These are phyloP conservation scores for Thelonectria blattea DNA, from an alignment of 2,329 filamentous ascomycete species.

Conservation along the genomic window DNA sequence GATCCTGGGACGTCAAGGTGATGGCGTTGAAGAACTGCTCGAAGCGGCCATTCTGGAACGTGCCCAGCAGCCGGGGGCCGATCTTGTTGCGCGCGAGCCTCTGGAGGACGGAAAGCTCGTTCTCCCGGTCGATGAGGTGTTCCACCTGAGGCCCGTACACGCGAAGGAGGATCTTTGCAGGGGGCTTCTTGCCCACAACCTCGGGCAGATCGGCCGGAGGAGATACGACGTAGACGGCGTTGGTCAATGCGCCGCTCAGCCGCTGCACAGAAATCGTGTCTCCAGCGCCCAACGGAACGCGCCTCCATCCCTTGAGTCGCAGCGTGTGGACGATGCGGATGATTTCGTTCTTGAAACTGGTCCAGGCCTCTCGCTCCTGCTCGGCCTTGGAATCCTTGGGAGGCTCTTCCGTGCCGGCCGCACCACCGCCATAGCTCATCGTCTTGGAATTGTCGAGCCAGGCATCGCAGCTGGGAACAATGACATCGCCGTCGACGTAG, in stretches of 20 bases:
- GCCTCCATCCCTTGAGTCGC: constrained; percentile 88
- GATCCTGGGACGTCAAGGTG: constrained; percentile 76
- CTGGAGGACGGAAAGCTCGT: constrained; percentile 84
- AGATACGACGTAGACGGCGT: constrained; percentile 93
- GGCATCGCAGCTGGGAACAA: constrained; percentile 86
- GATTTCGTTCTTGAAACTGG: constrained; percentile 90
- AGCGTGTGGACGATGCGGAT: constrained; percentile 88
- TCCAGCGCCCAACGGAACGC: constrained; percentile 74
- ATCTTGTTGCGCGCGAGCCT: constrained; percentile 91
- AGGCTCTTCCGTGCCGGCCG: constrained; percentile 49
- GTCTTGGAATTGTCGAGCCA: constrained; percentile 90
- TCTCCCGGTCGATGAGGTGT: constrained; percentile 92
- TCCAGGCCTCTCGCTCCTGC: constrained; percentile 80
- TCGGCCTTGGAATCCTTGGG: constrained; percentile 50
- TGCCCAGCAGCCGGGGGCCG: constrained; percentile 87
- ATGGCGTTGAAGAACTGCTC: constrained; percentile 91
- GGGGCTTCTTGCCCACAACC: constrained; percentile 51
- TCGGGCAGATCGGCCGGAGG: constrained; percentile 70
- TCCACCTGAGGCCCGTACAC: constrained; percentile 96
- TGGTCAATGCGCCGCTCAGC: constrained; percentile 90
- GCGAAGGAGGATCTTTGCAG: constrained; percentile 79
- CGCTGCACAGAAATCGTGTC: constrained; percentile 73
- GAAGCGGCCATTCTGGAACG: constrained; percentile 93
- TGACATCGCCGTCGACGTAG: constrained; percentile 76
- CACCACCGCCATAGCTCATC: constrained; percentile 70